phyloP scores from a whole-genome alignment of 768 basidiomycete species.

The Boletus vermiculosoides region DNA sequence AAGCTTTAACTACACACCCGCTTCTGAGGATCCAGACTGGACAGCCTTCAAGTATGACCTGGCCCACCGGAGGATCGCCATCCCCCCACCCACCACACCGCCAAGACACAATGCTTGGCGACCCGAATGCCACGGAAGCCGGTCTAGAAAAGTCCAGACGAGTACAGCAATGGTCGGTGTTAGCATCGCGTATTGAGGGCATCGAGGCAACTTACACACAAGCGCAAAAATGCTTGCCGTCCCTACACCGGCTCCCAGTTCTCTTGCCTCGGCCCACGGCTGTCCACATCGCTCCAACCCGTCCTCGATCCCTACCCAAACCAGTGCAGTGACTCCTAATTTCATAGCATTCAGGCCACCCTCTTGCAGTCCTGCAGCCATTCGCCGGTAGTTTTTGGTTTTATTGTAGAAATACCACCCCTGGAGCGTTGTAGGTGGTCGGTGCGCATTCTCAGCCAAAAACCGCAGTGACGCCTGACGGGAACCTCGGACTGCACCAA shows the following conservation, averaged over 20 bases:
- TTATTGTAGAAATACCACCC: constrained; percentile 98
- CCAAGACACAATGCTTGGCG: constrained; percentile 54
- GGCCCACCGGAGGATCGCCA: constrained; percentile 48
- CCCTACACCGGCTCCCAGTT: constrained; percentile 63
- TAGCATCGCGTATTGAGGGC: neutral
- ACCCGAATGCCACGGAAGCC: constrained; percentile 51
- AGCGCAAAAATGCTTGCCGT: constrained; percentile 58
- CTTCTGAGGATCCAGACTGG: constrained; percentile 6
- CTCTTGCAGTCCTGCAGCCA: constrained; percentile 68
- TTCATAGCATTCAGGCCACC: constrained; percentile 57
- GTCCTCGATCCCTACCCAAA: constrained; percentile 52
- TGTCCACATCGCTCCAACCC: constrained; percentile 36
- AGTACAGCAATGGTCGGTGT: neutral
- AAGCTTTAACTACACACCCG: neutral
- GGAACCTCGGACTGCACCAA: constrained; percentile 73
- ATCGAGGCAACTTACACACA: constrained; percentile 43
- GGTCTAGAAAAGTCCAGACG: constrained; percentile 41
- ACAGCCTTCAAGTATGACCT: constrained; percentile 29
- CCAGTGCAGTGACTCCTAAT: constrained; percentile 46
- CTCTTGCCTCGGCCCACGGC: constrained; percentile 43
- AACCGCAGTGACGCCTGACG: constrained; percentile 73
- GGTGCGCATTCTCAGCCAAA: constrained; percentile 91
- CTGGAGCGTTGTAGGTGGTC: constrained; percentile 77
- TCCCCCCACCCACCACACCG: constrained; percentile 50
- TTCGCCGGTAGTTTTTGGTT: constrained; percentile 88